These are phyloP conservation scores for Adenanthera pavonina DNA, from an alignment of 306 rosid species.

Conservation along the genomic window DNA sequence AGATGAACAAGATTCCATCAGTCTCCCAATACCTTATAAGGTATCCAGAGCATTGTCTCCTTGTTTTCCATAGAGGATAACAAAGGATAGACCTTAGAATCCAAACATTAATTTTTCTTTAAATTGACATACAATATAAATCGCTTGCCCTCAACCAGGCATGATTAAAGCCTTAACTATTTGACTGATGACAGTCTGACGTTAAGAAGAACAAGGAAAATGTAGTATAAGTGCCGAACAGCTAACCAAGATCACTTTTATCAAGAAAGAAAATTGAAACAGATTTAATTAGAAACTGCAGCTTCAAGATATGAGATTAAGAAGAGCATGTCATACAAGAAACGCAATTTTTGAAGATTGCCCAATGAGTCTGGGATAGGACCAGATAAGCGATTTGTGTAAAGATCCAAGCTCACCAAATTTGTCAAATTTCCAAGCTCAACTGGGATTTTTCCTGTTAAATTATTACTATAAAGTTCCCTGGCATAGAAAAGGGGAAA, in stretches of 20 bases:
- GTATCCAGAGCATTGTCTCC: not conserved
- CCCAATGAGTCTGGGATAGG: conserved; percentile 50
- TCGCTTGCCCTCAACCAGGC: not conserved
- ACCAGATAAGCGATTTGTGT: conserved; percentile 54
- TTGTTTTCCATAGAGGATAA: not conserved
- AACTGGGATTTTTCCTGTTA: conserved; percentile 56
- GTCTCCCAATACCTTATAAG: not conserved
- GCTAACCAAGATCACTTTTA: not conserved
- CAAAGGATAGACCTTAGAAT: not conserved
- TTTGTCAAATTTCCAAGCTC: conserved; percentile 70
- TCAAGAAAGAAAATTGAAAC: not conserved
- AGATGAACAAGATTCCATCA: not conserved
- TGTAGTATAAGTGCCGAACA: not conserved
- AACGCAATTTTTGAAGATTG: conserved; percentile 51
- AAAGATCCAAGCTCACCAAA: conserved; percentile 73
- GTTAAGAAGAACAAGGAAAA: not conserved
- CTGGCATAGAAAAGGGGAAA: conserved; percentile 46
- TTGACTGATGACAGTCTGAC: not conserved
- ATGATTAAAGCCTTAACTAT: not conserved
- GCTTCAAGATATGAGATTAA: not conserved
- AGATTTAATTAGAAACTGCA: not conserved
- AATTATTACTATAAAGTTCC: conserved; percentile 59
- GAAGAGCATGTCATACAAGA: conserved; percentile 56
- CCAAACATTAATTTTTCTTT: not conserved
- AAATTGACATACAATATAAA: not conserved